Base-by-base conservation (phyloP, 2,329 filamentous ascomycete genomes). In the Talaromyces sp. region DNA sequence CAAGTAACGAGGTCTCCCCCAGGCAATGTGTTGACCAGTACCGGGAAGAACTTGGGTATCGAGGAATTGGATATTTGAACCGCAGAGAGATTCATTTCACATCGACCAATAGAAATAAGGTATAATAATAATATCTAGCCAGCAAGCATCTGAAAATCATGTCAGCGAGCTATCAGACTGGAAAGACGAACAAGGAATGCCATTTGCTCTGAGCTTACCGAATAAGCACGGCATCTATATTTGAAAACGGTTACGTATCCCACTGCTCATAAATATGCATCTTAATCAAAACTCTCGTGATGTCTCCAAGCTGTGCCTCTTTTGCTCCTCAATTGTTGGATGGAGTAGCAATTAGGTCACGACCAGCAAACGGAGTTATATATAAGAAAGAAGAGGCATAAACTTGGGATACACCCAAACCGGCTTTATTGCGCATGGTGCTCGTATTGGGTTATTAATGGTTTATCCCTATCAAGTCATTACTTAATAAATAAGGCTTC, bases 361-460 rank as follows among this genome's bases (percentile, higher is more conserved):
- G 8, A 4, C 2, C n/a, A 38, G 31, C n/a, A 38, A 56, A 36
- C 22, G 31, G 31, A 13, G 53, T 19, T 56, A 34, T 56, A 56
- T 56, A 56, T 56, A 56, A 56, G 53, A 56, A 56, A 56, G 7
- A 36, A 36, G 5, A 56, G 53, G 10, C 19, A 38, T 8, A 19
- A 36, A 56, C n/a, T 36, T 56, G 53, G 31, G 25, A 38, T 36
- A 56, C 5, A 25, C n/a, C 11, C 5, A 22, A 38, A 38, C 22
- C n/a, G 8, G 53, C n/a, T 56, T 22, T 11, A 56, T 38, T 56
- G 53, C 53, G 53, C 31, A 56, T 56, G n/a, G 11, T 56, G n/a
- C n/a, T 34, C n/a, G 5, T 36, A 34, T 11, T 8, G 6, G 2
- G 19, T 36, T 15, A 56, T 25, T 15, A 56, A 22, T 36, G 31